These are phyloP conservation scores for Yarrowia sp. DNA, from an alignment of 805 yeast species.

Conservation along the genomic window DNA sequence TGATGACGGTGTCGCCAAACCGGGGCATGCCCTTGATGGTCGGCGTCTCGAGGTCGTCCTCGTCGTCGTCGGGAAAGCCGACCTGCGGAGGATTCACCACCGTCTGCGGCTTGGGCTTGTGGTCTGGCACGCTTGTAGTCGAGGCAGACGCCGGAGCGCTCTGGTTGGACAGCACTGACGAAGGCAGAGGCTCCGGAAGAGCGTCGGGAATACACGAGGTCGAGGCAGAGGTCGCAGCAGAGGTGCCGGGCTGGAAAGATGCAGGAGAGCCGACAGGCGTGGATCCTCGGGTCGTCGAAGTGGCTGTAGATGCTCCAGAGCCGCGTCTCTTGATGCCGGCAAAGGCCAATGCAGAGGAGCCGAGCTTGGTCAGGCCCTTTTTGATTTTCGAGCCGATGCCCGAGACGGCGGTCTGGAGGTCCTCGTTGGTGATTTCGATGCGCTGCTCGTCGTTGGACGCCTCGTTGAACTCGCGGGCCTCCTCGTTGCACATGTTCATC, in stretches of 20 bases:
- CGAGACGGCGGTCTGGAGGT: constrained; percentile 71
- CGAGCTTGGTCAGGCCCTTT: constrained; percentile 46
- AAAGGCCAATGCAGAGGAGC: constrained; percentile 35
- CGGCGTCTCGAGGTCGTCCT: not conserved
- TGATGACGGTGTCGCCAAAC: constrained; percentile 16
- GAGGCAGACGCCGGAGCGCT: constrained; percentile 6
- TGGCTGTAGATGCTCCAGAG: not conserved
- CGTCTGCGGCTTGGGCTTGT: not conserved
- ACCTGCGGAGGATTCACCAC: not conserved
- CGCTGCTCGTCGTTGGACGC: constrained; percentile 40
- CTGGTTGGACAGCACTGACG: not conserved
- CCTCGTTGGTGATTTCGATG: constrained; percentile 63
- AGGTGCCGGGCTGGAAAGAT: not conserved
- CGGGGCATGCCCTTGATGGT: constrained; percentile 11
- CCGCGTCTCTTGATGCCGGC: constrained; percentile 35
- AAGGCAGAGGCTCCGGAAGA: not conserved
- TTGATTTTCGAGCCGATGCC: constrained; percentile 73
- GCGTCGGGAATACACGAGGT: not conserved
- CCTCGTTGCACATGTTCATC: constrained; percentile 23
- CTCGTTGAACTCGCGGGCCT: constrained; percentile 45
- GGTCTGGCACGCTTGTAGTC: not conserved
- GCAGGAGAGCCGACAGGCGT: constrained; percentile 20
- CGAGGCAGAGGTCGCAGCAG: not conserved
- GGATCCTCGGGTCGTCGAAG: constrained; percentile 8
- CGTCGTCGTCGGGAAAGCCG: not conserved